Base-by-base conservation (phyloP, 1,139 yeast genomes). In the Pichia inconspicua region DNA sequence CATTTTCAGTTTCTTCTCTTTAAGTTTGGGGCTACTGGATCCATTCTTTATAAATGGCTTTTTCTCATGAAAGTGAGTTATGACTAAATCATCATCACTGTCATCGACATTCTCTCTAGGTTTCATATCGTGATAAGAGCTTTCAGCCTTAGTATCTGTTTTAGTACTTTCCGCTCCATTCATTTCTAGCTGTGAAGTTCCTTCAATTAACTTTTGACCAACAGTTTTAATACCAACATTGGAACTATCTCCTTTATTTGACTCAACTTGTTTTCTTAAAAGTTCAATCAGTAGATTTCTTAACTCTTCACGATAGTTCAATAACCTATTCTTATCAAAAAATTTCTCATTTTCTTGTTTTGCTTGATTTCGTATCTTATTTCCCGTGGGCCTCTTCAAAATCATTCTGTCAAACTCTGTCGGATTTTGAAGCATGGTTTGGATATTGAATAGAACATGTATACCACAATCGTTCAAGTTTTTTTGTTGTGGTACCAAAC, bases 401-500 rank as follows among this genome's bases (percentile, higher is more conserved):
- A 63, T 48, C 19, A 48, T 47, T 11, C 46, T 42, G 25, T 45
- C 43, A 45, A 63, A 63, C 9, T 46, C 49, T 7, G 38, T 40
- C 0, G 63, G 62, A 25, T 57, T 50, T 4, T 42, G 37, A 17
- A 54, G 69, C 69, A 90, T 84, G 56, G 75, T 77, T 52, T 77
- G 74, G 25, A 86, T 77, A 59, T 87, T 92, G 58, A 84, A 84
- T 27, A 94, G 82, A 5, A 92, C 85, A 67, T 87, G 97, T 25
- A 94, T 80, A 1, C 99, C 99, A 68, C 99, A 94, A 63, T 94
- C 98, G 60, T 90, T 87, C 66, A 82, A 82, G 62, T 94, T 94
- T 44, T 81, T 80, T 61, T 94, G 99, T 53, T 76, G 80, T 0
- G 97, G 96, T 0, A 89, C 95, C 30, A 69, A 62, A 6, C 85